Percentiles rank a stretch among this genome's conserved stretches.
Conservation (phyloP, 2,329 filamentous ascomycete genomes). For the Escovopsis sp. region DNA sequence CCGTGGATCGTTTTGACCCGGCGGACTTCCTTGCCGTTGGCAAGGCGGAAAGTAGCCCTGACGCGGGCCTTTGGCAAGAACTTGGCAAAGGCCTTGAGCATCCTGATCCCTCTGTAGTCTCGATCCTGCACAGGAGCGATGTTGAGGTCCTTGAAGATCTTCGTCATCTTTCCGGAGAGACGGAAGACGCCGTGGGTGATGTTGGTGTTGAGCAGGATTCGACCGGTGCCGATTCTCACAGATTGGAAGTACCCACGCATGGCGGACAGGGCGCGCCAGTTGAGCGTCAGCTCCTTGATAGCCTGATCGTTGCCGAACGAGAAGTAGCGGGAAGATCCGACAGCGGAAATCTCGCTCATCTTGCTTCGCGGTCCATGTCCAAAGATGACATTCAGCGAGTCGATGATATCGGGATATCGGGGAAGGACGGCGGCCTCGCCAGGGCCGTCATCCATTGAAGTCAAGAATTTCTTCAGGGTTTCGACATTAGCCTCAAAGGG, state of each 20-base stretch:
- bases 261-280: slow-evolving; percentile 22
- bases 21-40: slow-evolving; percentile 17
- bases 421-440: slow-evolving; percentile 24
- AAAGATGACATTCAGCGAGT: slow-evolving; percentile 38
- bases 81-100: slow-evolving; percentile 19
- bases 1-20: slow-evolving; percentile 16
- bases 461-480: slow-evolving; percentile 29
- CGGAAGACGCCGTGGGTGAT: slow-evolving; percentile 40
- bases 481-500: slow-evolving; percentile 24
- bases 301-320: slow-evolving; percentile 21
- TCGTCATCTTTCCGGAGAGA: slow-evolving; percentile 18
- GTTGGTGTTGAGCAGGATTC: slow-evolving; percentile 40
- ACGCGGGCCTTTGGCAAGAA: slow-evolving; percentile 26
- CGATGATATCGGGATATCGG: slow-evolving; percentile 32
- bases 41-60: slow-evolving; percentile 16
- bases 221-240: slow-evolving; percentile 36
- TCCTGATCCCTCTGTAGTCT: slow-evolving; percentile 4
- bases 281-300: slow-evolving; percentile 12
- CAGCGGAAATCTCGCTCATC: slow-evolving; percentile 18
- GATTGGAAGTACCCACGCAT: slow-evolving; percentile 43
- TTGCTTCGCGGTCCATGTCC: slow-evolving; percentile 28
- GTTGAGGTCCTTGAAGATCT: slow-evolving; percentile 18
- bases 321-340: slow-evolving; percentile 37
- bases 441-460: slow-evolving; percentile 24
- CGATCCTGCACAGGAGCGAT: slow-evolving; percentile 7